A percentile compares a stretch with the other conserved stretches of the same genome.
These are phyloP conservation scores for Globisporangium abappressorium DNA, from an alignment of 352 stramenopile species.

Conservation along the genomic window DNA sequence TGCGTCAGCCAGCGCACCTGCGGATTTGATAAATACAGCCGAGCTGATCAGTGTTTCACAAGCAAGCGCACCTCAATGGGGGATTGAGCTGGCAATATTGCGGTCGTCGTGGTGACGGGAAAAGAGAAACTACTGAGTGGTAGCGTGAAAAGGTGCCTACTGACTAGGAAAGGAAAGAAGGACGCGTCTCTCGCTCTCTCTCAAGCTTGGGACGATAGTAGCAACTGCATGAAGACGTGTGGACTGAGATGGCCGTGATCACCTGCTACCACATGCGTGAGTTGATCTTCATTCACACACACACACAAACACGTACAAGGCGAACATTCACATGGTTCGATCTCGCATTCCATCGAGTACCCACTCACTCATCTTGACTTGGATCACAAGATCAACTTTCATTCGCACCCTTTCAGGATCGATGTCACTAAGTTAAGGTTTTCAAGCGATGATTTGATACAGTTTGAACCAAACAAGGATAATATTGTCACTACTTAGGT, in stretches of 20 bases:
- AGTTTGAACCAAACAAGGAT: not conserved
- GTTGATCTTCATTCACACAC: no score
- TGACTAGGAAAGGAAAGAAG: not conserved
- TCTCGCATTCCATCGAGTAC: no score
- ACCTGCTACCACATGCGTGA: no score
- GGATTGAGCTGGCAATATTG: no score
- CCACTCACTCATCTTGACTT: no score
- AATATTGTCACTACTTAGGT: not conserved
- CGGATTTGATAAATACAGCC: no score
- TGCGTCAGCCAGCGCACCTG: not conserved
- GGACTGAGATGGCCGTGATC: no score
- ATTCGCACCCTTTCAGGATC: not conserved
- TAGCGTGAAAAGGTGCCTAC: not conserved
- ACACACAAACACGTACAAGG: not conserved
- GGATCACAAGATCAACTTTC: no score
- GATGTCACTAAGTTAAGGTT: not conserved
- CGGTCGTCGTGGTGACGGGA: not conserved
- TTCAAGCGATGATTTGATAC: not conserved
- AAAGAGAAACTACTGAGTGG: conserved; percentile 3
- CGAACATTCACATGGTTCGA: not conserved
- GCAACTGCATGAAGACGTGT: not conserved
- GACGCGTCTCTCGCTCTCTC: not conserved
- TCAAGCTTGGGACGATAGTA: not conserved
- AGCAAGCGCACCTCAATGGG: no score
- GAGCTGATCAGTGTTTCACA: no score